Base-by-base conservation (phyloP, 1,139 yeast genomes). In the Candida glucosophila region DNA sequence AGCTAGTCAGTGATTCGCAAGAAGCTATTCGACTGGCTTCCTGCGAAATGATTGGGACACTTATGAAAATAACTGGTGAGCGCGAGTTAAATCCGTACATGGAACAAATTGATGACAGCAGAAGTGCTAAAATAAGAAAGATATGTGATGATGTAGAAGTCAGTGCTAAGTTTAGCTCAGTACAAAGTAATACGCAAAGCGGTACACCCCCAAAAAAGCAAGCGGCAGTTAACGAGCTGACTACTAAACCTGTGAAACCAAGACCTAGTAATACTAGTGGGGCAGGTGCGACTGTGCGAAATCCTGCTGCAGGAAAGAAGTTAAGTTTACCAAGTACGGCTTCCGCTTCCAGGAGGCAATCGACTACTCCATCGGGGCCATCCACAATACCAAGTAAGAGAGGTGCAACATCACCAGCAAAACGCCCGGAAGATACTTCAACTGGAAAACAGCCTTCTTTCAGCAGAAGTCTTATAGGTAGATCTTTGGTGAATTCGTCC, bases 21-120 rank as follows among this genome's bases (percentile, higher is more conserved):
- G 94, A 85, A 31, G 85, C 92, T 1, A 78, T 85, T 2, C 71
- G 98, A 45, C 73, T 77, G 29, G 76, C 78, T 2, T 80, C 90
- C 0, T 78, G 88, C 20, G 86, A 79, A 43, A 64, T 78, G 43
- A 68, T 86, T 23, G 97, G 96, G 5, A 75, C 81, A 0, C 54
- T 88, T 31, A 79, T 83, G 81, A 83, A 82, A 49, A 68, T 86
- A 11, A 67, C 75, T 5, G 95, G 95, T 0, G 81, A 75, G 41
- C 59, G 90, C 27, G 78, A 73, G 27, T 55, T 86, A 38, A 71
- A 58, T 24, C 59, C 67, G 6, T 67, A 62, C 29, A 49, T 86
- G 32, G 88, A 77, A 15, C 68, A 70, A 18, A 61, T 88, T 22
- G 97, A 88, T 42, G 88, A 79, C 25, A 69, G 77, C 38, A 69